Base-by-base conservation (phyloP, 2,329 filamentous ascomycete genomes). In the Keithomyces neogunnii region DNA sequence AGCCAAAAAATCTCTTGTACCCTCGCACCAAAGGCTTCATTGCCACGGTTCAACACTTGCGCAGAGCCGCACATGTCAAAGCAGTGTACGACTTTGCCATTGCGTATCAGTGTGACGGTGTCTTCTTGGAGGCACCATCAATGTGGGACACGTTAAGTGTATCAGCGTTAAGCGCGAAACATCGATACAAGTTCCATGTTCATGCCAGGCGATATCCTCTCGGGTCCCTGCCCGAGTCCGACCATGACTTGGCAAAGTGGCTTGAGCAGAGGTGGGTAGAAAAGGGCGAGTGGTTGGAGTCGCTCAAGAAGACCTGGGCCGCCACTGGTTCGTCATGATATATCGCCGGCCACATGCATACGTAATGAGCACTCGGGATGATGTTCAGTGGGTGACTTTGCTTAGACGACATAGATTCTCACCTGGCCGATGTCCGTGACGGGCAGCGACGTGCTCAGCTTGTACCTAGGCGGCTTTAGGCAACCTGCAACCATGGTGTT, bases 11-110 rank as follows among this genome's bases (percentile, higher is more conserved):
- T 63, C 70, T 81, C 10, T 71, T 84, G 19, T 82, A 82, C 57
- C 80, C 80, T 28, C 73, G 79, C 33, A 81, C 75, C 26, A 82
- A 78, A 61, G 80, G 80, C 48, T 84, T 85, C 62, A 70, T 82
- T 46, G 73, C 78, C 31, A 80, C 76, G 1, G 77, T 83, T 9
- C 74, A 78, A 61, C 74, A 80, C 52, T 66, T 84, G 49, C 66
- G 76, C 45, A 68, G 69, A 52, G 69, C 75, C 13, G 66, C 72
- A 13, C 76, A 80, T 45, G 66, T 80, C 45, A 75, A 72, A 57
- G 76, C 76, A 7, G 72, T 80, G 26, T 80, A 81, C 62, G 75
- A 81, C 59, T 64, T 81, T 47, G 74, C 76, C 3, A 75, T 81
- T 56, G 74, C 75, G 48, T 80, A 81, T 62, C 70, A 74, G 55